A percentile compares a stretch with the other conserved stretches of the same genome.
Conservation (phyloP, 164 flowering plant genomes). For the Tetrastigma voinierianum region DNA sequence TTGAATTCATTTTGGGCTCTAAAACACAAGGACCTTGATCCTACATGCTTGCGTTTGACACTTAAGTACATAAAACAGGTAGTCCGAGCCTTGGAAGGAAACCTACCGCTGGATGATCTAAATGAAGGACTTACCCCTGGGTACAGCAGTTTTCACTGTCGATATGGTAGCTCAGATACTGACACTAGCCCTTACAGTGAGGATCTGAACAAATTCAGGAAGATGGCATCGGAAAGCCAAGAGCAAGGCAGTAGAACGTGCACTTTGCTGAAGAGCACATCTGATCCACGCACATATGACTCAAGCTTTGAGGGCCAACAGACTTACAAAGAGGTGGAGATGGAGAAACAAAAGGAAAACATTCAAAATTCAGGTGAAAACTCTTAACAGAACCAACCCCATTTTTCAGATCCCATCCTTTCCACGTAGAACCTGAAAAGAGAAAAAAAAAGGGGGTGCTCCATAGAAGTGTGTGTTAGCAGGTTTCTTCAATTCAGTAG, state of each 20-base stretch:
- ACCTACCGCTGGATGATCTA: constrained; percentile 29
- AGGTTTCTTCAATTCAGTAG: too few species aligned
- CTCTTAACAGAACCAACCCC: neutral
- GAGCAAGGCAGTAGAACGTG: constrained; percentile 36
- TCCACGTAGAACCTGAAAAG: too few species aligned
- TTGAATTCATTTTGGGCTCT: neutral
- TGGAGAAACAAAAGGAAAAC: constrained; percentile 20
- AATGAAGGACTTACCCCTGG: constrained; percentile 35
- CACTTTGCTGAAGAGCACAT: constrained; percentile 43
- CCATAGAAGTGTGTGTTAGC: too few species aligned
- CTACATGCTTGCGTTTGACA: neutral
- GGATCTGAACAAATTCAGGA: constrained; percentile 46
- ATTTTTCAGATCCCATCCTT: too few species aligned
- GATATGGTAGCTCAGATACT: constrained; percentile 37
- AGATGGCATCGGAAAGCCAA: constrained; percentile 44
- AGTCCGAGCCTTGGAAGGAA: constrained; percentile 47
- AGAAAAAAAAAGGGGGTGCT: too few species aligned
- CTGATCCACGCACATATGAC: constrained; percentile 31
- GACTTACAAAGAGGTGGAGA: constrained; percentile 41
- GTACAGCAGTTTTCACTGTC: constrained; percentile 32
- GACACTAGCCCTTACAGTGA: constrained; percentile 36
- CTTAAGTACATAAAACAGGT: constrained; percentile 25
- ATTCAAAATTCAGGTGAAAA: constrained; percentile 12
- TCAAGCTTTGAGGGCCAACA: constrained; percentile 42
- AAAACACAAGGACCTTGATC: neutral